A percentile compares a stretch with the other conserved stretches of the same genome.
phyloP scores from a whole-genome alignment of 73 alveolate species.

The Durusdinium trenchii region DNA sequence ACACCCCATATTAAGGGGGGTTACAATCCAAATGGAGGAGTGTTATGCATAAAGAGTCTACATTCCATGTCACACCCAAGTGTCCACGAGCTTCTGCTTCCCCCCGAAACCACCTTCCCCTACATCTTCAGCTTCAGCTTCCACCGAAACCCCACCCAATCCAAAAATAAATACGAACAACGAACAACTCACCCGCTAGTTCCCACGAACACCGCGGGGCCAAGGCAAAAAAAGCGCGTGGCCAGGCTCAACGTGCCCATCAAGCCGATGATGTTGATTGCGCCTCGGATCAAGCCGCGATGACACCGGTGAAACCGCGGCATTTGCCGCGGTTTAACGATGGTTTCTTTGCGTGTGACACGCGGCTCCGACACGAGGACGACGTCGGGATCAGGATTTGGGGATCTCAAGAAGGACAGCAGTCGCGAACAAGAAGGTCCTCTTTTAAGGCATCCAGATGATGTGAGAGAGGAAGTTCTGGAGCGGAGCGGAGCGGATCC shows the following conservation, averaged over 20 bases:
- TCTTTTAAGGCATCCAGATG: too few species aligned
- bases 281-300: neutral
- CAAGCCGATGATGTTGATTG: conserved; percentile 48
- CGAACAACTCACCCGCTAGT: neutral
- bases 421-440: too few species aligned
- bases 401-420: too few species aligned
- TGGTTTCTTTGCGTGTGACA: too few species aligned
- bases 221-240: conserved; percentile 50
- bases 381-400: too few species aligned
- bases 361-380: too few species aligned
- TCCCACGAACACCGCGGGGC: neutral
- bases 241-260: conserved; percentile 41
- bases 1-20: too few species aligned
- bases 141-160: neutral
- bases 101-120: neutral
- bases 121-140: neutral
- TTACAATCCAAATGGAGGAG: neutral
- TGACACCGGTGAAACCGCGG: too few species aligned
- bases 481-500: too few species aligned
- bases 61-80: neutral
- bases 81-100: neutral
- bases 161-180: neutral
- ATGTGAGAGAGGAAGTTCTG: too few species aligned
- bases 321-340: too few species aligned
- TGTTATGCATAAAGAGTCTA: neutral